Evolutionary conservation across 768 basidiomycete genomes (phyloP).

Genomic region (Hericium erinaceus): DNA sequence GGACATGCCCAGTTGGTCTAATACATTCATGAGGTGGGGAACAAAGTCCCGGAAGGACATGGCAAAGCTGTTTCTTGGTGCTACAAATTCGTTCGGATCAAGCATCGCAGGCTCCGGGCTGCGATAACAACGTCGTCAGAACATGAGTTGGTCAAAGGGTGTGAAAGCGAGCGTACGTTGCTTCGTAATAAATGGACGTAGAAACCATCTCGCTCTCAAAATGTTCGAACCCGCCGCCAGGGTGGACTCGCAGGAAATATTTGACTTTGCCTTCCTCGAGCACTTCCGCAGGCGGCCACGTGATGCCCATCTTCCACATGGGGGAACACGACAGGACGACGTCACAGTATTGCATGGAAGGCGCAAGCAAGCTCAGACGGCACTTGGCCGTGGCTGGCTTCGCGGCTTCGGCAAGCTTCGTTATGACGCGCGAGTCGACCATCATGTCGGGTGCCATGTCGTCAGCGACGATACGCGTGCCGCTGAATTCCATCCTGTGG

Average conservation of each 20-base stretch:
- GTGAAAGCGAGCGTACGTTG: slow-evolving; percentile 40
- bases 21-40: slow-evolving; percentile 70
- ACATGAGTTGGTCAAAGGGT: no score
- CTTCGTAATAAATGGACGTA: slow-evolving; percentile 81
- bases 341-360: slow-evolving; percentile 71
- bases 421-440: slow-evolving; percentile 70
- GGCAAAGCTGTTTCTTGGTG: slow-evolving; percentile 76
- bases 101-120: slow-evolving; percentile 74
- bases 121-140: slow-evolving; percentile 3
- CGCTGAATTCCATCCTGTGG: slow-evolving; percentile 76
- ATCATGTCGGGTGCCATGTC: slow-evolving; percentile 60
- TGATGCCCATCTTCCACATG: slow-evolving; percentile 64
- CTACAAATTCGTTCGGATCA: slow-evolving; percentile 71
- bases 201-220: slow-evolving; percentile 76
- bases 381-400: slow-evolving; percentile 73
- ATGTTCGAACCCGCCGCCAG: slow-evolving; percentile 80
- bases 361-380: slow-evolving; percentile 64
- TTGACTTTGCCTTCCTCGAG: slow-evolving; percentile 64
- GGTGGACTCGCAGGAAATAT: slow-evolving; percentile 75
- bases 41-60: slow-evolving; percentile 78
- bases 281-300: slow-evolving; percentile 72
- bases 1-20: slow-evolving; percentile 80
- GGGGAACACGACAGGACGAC: slow-evolving; percentile 62
- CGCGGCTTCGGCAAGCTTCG: slow-evolving; percentile 64
- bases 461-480: slow-evolving; percentile 55